Evolutionary conservation across 169 alveolate genomes (phyloP), one percentile per base, ranked within the genome.

Genomic region (Cryptosporidium sp.): DNA sequence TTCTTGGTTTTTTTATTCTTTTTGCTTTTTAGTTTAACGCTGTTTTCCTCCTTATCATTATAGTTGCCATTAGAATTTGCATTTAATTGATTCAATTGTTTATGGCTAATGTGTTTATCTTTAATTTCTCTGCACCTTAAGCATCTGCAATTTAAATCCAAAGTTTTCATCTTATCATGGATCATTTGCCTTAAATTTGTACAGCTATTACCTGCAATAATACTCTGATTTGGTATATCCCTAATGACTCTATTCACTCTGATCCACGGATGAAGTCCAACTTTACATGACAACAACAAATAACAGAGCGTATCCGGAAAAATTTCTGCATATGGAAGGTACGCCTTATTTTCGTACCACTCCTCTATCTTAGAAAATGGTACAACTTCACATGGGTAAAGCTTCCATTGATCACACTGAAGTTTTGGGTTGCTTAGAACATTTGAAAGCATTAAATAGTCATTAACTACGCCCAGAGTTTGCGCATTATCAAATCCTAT

Each of bases 321-420:
- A n/a, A 85, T 91, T 84, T 97, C 98, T 26, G 97, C 95, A 91
- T 97, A 97, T 12, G 99, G 98, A 9, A 86, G 87, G 85, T 93
- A 96, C 37, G 65, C 84, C 23, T 97, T 96, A 69, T 95, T 94
- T 61, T 93, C 95, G 85, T 95, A 89, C 97, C 97, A 94, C 73
- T 94, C 93, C 91, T 96, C 98, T 48, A 96, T 96, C 37, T 91
- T 93, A 12, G 98, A 92, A 71, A 96, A 96, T n/a, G 98, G 98
- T 14, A 98, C 95, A 74, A 96, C 96, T 89, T 96, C 98, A 86
- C 99, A 97, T 14, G 99, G 99, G 70, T 97, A 97, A 37, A 97
- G 94, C 92, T 97, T 97, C 99, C 99, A 97, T 85, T 97, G 99
- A 86, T 97, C 99, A 4, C 97, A 98, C 92, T 97, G 99, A 48